Conservation (phyloP, 106 monocot genomes). For the Alisma plantagoaquatica region DNA sequence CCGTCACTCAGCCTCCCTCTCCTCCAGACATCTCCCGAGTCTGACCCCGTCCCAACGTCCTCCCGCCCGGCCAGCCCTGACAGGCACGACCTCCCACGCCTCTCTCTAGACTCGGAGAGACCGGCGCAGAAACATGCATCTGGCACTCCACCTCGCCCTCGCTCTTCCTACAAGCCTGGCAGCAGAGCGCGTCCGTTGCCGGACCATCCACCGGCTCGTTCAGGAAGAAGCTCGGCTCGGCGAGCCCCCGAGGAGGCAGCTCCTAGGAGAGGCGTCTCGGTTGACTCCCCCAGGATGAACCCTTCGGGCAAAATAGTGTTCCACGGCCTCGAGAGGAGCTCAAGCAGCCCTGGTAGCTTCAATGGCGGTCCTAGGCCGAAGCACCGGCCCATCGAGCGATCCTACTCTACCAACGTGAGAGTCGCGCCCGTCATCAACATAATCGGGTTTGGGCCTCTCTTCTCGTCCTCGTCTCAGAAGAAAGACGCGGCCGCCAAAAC, state of each 20-base stretch:
- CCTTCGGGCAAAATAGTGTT: slow-evolving; percentile 87
- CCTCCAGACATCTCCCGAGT: slow-evolving; percentile 26
- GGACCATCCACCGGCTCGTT: not conserved
- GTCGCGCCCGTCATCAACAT: slow-evolving; percentile 76
- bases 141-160: not conserved
- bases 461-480: slow-evolving; percentile 30
- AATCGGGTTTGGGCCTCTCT: slow-evolving; percentile 43
- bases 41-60: slow-evolving; percentile 5
- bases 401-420: slow-evolving; percentile 69
- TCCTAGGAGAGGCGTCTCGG: slow-evolving; percentile 18
- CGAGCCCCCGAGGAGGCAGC: slow-evolving; percentile 5
- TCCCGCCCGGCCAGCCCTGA: slow-evolving; percentile 15
- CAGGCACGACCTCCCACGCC: slow-evolving; percentile 23
- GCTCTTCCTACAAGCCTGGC: slow-evolving; percentile 16
- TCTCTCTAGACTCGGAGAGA: slow-evolving; percentile 27
- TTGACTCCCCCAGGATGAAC: slow-evolving; percentile 82
- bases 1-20: slow-evolving; percentile 39
- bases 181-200: slow-evolving; percentile 1
- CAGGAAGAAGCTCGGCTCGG: slow-evolving; percentile 9
- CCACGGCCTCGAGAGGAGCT: slow-evolving; percentile 65
- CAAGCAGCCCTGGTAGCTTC: slow-evolving; percentile 81
- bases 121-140: no score
- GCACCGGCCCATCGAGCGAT: slow-evolving; percentile 53
- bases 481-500: no score
- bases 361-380: slow-evolving; percentile 30